Base-by-base conservation (phyloP, 2,329 filamentous ascomycete species). In the Neofusicoccum laricinum region DNA sequence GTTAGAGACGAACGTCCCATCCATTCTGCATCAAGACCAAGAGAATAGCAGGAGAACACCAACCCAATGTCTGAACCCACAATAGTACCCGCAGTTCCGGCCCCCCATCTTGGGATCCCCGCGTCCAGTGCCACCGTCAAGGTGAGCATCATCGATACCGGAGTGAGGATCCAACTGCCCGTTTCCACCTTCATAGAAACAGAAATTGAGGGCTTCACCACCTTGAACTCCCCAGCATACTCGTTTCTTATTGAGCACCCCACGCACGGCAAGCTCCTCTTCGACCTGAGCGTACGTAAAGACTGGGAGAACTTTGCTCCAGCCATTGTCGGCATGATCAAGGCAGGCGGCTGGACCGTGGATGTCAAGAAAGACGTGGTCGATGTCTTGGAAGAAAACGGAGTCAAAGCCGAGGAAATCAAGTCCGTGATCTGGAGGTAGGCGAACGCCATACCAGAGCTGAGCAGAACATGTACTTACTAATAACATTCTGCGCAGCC, bases 161-260 rank as follows among this genome's bases (percentile, higher is more conserved):
- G 43, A 8, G 58, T 45, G 0, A 49, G 58, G 36, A 11, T 61
- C 17, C 32, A 21, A 4, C 32, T 61, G 4, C 58, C 58, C 17
- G 11, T 32, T 2, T 32, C 43, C 14, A 34, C 41, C 12, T 61
- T 61, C 45, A n/a, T 49, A 32, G n/a, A 49, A 5, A 43, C 58
- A 5, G 12, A 15, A 11, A 40, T 61, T 15, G 19, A 40, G 11
- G 58, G 58, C 17, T 45, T 49, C 17, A 50, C 43, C 12, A 43
- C 41, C 17, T 3, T 55, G 30, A 69, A 75, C 1, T 70, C 67
- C 14, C 81, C 81, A 2, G 73, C 77, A 1, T 79, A 77, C 69
- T 78, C 77, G 2, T 85, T 85, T 68, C 71, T 84, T 0, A 79
- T 85, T 59, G 75, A 82, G 63, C 81, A 85, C 62, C 72, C 75